These are phyloP conservation scores for Trichoderma sp. DNA, from an alignment of 2,329 filamentous ascomycete genomes.

Conservation along the genomic window DNA sequence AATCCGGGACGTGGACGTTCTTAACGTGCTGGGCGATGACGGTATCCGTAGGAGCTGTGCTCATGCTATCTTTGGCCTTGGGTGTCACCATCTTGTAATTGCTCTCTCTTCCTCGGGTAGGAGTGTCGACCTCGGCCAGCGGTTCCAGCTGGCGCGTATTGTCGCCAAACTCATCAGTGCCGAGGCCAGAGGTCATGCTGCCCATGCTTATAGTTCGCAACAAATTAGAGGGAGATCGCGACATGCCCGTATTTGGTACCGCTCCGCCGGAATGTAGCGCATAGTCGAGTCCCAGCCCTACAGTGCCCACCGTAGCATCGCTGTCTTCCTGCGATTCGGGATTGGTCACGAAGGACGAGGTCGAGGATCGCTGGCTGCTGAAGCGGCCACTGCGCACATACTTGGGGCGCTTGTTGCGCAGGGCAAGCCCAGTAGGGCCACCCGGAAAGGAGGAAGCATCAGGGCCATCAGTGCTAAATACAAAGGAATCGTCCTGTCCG, in stretches of 20 bases:
- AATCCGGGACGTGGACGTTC: constrained; percentile 88
- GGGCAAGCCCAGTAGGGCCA: constrained; percentile 48
- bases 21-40: constrained; percentile 85
- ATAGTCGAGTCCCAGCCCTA: constrained; percentile 70
- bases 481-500: constrained; percentile 34
- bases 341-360: constrained; percentile 60
- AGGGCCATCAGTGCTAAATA: constrained; percentile 34
- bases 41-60: constrained; percentile 75
- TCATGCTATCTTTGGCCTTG: constrained; percentile 54
- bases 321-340: constrained; percentile 62
- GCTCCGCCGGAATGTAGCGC: constrained; percentile 81
- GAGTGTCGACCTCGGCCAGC: constrained; percentile 51
- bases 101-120: constrained; percentile 41
- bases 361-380: constrained; percentile 60
- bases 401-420: constrained; percentile 54
- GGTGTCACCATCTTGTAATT: constrained; percentile 67
- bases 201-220: constrained; percentile 83
- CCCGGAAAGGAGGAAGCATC: constrained; percentile 38
- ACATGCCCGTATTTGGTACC: constrained; percentile 55
- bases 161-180: constrained; percentile 58
- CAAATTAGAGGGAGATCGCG: constrained; percentile 53
- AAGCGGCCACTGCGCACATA: constrained; percentile 61
- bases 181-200: constrained; percentile 74
- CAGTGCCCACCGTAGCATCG: constrained; percentile 66
- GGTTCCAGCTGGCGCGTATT: constrained; percentile 49